These are phyloP conservation scores for Ceratonia siliqua DNA, from an alignment of 306 rosid species.

Conservation along the genomic window DNA sequence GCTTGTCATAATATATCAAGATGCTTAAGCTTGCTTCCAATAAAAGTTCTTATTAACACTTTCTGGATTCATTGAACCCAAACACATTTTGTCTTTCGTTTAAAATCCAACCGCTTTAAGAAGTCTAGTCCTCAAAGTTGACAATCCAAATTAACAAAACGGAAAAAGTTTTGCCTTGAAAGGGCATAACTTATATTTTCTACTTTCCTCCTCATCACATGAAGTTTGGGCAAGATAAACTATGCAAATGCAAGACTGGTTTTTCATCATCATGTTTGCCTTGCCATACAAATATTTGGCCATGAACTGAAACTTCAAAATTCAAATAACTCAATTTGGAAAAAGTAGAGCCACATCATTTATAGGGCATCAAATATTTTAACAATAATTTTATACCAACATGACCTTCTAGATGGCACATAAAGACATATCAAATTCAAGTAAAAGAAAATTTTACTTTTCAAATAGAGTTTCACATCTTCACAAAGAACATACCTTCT, in stretches of 20 bases:
- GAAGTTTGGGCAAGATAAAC: neutral
- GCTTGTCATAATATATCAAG: constrained; percentile 3
- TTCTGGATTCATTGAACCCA: constrained; percentile 18
- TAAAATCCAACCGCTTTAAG: constrained; percentile 20
- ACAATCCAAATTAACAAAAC: constrained; percentile 15
- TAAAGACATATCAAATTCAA: constrained; percentile 27
- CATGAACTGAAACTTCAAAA: constrained; percentile 22
- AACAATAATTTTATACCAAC: constrained; percentile 21
- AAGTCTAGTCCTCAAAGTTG: constrained; percentile 17
- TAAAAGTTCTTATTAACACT: constrained; percentile 5
- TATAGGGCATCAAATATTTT: constrained; percentile 21
- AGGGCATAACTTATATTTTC: constrained; percentile 20
- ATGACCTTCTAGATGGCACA: constrained; percentile 31
- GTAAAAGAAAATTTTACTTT: constrained; percentile 12
- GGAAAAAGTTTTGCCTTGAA: neutral
- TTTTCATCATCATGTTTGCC: constrained; percentile 9
- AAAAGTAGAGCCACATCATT: neutral
- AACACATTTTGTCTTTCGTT: constrained; percentile 1
- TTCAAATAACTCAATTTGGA: constrained; percentile 3
- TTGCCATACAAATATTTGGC: constrained; percentile 21
- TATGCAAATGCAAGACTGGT: neutral
- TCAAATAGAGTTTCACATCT: constrained; percentile 32
- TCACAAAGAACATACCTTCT: constrained; percentile 70
- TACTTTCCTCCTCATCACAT: neutral
- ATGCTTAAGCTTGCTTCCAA: neutral